Evolutionary conservation across 2,329 filamentous ascomycete genomes (phyloP), one percentile per base, ranked within the genome.

Genomic region (Aspergillus floridensis): DNA sequence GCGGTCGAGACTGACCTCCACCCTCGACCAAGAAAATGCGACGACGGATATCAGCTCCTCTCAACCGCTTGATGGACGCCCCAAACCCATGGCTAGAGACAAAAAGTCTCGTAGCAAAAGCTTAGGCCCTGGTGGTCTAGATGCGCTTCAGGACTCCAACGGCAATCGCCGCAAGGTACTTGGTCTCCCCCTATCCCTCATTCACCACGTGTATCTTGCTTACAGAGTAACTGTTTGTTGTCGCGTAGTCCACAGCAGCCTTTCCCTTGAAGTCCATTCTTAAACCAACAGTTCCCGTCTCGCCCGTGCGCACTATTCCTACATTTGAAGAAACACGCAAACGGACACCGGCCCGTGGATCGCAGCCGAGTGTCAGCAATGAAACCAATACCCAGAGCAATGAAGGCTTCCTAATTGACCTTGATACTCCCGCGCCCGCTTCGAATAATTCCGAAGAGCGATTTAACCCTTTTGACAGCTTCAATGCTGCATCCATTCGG

Each of bases 51-150:
- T 89, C 58, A 83, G 81, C 61, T 82, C 83, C 64, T 62, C 73
- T 4, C 72, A 70, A 51, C 55, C 66, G 10, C 66, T 67, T 12
- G 67, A 63, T 22, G 63, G 55, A 14, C 69, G 63, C 21, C 56
- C 64, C n/a, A 71, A 68, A 53, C 26, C 63, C 84, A 83, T 68
- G 10, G 72, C 66, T 32, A 72, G 72, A 54, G 76, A 77, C 44
- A 83, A 82, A 78, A 93, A 92, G 78, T 90, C 89, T 59, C 88
- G 95, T 65, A 97, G 93, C 78, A 98, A 97, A 81, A 98, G 93
- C 77, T 88, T 99, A 66, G 95, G 95, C 2, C 93, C 95, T 16
- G 95, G 93, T 53, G 92, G 93, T 26, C 78, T 96, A 49, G 92
- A 96, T 80, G 88, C 89, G 59, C 82, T 96, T 57, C 92, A 89